Conservation (phyloP, 345 rosid species). For the Gossypium raimondii region DNA sequence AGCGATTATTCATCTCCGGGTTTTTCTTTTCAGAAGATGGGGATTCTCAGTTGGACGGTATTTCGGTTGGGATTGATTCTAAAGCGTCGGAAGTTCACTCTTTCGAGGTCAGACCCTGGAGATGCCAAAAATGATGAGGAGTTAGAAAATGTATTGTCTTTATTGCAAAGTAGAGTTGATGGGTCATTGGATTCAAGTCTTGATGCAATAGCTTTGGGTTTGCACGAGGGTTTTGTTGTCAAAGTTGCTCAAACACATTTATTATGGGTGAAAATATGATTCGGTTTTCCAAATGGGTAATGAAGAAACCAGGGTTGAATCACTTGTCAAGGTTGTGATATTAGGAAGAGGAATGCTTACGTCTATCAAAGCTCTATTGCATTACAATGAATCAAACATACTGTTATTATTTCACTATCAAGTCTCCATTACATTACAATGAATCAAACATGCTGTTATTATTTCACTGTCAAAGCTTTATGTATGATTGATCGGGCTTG, state of each 20-base stretch:
- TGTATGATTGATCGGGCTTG: slow-evolving; percentile 54
- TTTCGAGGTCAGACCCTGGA: too few species aligned
- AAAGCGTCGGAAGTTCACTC: too few species aligned
- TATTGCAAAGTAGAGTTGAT: slow-evolving; percentile 59
- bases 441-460: slow-evolving; percentile 21
- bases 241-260: slow-evolving; percentile 54
- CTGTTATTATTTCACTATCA: too few species aligned
- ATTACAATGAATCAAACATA: too few species aligned
- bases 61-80: neutral
- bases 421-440: too few species aligned
- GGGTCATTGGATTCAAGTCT: slow-evolving; percentile 55
- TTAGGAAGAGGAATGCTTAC: slow-evolving; percentile 47
- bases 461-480: slow-evolving; percentile 58
- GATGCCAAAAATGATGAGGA: neutral
- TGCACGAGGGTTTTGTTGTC: slow-evolving; percentile 44
- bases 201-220: slow-evolving; percentile 34
- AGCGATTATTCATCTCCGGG: too few species aligned
- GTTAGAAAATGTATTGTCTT: slow-evolving; percentile 51
- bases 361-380: neutral
- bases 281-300: slow-evolving; percentile 59
- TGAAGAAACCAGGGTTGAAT: slow-evolving; percentile 35
- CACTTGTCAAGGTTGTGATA: slow-evolving; percentile 41
- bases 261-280: slow-evolving; percentile 54
- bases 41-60: slow-evolving; percentile 6
- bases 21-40: slow-evolving; percentile 10